phyloP scores from a whole-genome alignment of 2,329 filamentous ascomycete genomes.

The Chaetothyriales sp. region DNA sequence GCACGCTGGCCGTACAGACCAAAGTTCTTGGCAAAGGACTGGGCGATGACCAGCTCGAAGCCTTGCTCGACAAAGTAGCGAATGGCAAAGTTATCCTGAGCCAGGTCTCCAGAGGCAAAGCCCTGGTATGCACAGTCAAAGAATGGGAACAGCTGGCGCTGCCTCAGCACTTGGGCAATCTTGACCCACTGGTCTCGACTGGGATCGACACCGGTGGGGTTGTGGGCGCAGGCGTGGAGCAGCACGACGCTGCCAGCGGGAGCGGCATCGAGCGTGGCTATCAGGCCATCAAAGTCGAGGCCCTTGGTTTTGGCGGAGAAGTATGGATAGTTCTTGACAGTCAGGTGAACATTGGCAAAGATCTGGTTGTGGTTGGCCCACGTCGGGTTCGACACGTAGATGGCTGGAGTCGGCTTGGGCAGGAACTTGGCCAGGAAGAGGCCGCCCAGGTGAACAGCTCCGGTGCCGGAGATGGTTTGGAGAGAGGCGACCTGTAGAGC shows the following conservation, averaged over 20 bases:
- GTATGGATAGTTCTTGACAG: slow-evolving; percentile 77
- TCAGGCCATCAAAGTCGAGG: slow-evolving; percentile 84
- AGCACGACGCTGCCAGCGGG: slow-evolving; percentile 72
- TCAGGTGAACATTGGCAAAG: slow-evolving; percentile 75
- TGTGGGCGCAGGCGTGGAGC: slow-evolving; percentile 91
- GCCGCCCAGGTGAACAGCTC: slow-evolving; percentile 81
- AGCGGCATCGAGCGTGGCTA: slow-evolving; percentile 51
- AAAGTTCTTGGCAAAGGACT: slow-evolving; percentile 50
- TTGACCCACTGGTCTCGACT: slow-evolving; percentile 89
- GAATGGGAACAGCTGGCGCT: slow-evolving; percentile 85
- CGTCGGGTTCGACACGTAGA: slow-evolving; percentile 88
- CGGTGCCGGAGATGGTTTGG: slow-evolving; percentile 94
- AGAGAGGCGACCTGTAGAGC: slow-evolving; percentile 48
- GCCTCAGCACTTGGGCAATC: slow-evolving; percentile 60
- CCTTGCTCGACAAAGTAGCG: slow-evolving; percentile 88
- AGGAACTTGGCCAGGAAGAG: slow-evolving; percentile 93
- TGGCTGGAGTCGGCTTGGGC: slow-evolving; percentile 47
- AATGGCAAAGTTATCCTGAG: slow-evolving; percentile 76
- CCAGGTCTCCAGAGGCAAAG: slow-evolving; percentile 82
- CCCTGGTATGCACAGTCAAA: slow-evolving; percentile 98
- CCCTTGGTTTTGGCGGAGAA: slow-evolving; percentile 79
- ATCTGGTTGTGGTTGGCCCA: slow-evolving; percentile 99
- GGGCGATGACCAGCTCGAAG: slow-evolving; percentile 50
- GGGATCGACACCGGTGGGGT: slow-evolving; percentile 92
- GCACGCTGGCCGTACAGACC: slow-evolving; percentile 93